A percentile compares a stretch with the other conserved stretches of the same genome.
Conservation (phyloP, 352 stramenopile species). For the Peronosclerospora sorghi region DNA sequence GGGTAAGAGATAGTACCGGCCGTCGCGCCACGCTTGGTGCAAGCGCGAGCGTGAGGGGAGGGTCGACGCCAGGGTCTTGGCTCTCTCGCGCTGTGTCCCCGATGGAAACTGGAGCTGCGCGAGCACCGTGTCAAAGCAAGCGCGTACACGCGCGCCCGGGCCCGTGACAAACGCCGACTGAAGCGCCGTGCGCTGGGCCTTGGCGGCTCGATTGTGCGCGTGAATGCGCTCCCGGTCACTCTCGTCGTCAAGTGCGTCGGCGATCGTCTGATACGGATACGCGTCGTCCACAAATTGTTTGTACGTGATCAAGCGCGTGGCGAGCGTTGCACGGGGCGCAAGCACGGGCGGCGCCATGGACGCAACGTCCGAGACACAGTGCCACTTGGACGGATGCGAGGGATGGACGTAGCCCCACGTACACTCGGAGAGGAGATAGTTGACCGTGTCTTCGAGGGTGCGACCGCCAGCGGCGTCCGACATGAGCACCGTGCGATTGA, state of each 20-base stretch:
- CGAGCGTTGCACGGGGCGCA: too few species aligned
- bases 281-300: slow-evolving; percentile 75
- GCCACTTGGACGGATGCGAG: slow-evolving; percentile 24
- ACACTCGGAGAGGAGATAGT: slow-evolving; percentile 78
- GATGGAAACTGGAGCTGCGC: slow-evolving; percentile 56
- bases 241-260: too few species aligned
- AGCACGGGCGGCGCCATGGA: slow-evolving; percentile 33
- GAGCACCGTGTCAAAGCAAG: slow-evolving; percentile 65
- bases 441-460: slow-evolving; percentile 83
- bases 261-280: slow-evolving; percentile 59
- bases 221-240: slow-evolving; percentile 47
- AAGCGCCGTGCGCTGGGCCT: slow-evolving; percentile 67
- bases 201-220: slow-evolving; percentile 60
- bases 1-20: slow-evolving; percentile 73
- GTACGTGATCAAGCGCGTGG: slow-evolving; percentile 35
- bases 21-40: slow-evolving; percentile 57
- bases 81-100: slow-evolving; percentile 31
- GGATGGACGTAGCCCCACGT: slow-evolving; percentile 54
- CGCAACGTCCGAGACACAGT: slow-evolving; percentile 47
- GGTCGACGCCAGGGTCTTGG: slow-evolving; percentile 29
- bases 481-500: slow-evolving; percentile 86
- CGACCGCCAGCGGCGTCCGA: slow-evolving; percentile 78
- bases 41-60: slow-evolving; percentile 42
- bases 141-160: slow-evolving; percentile 25
- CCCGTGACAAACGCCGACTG: slow-evolving; percentile 65